Conservation (phyloP, 805 yeast genomes). For the Wickerhamomyces alni region DNA sequence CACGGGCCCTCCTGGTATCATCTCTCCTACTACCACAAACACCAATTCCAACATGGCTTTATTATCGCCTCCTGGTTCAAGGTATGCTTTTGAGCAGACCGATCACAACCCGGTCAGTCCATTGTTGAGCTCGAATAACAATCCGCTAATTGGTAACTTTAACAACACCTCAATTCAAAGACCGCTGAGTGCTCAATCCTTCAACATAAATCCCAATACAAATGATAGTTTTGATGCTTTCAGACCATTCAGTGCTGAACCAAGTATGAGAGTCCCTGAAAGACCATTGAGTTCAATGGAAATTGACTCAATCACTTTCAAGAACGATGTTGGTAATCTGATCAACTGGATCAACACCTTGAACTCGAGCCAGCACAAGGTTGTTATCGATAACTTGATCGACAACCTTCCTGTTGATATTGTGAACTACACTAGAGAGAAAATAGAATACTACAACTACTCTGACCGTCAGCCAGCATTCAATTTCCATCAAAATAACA, state of each 20-base stretch:
- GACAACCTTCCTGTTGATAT: constrained; percentile 46
- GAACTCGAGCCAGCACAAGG: constrained; percentile 43
- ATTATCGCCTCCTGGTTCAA: constrained; percentile 35
- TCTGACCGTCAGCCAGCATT: background rate
- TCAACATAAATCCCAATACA: constrained; percentile 1
- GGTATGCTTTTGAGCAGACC: constrained; percentile 23
- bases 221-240: constrained; percentile 8
- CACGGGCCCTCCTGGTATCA: background rate
- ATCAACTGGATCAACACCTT: constrained; percentile 46
- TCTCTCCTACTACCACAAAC: constrained; percentile 1
- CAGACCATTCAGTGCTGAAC: constrained; percentile 18
- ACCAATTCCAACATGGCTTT: constrained; percentile 24
- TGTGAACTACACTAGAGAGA: constrained; percentile 41
- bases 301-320: constrained; percentile 31
- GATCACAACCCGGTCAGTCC: constrained; percentile 20
- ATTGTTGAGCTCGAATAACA: constrained; percentile 15
- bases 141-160: constrained; percentile 12
- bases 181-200: constrained; percentile 23
- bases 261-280: constrained; percentile 15
- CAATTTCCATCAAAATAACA: constrained; percentile 18
- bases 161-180: constrained; percentile 10
- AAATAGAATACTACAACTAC: constrained; percentile 30
- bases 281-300: constrained; percentile 26
- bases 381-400: constrained; percentile 49
- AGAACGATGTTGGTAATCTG: constrained; percentile 44